Evolutionary conservation across 305 asterid genomes (phyloP).

Genomic region (Fraxinus xanthoxyloides): DNA sequence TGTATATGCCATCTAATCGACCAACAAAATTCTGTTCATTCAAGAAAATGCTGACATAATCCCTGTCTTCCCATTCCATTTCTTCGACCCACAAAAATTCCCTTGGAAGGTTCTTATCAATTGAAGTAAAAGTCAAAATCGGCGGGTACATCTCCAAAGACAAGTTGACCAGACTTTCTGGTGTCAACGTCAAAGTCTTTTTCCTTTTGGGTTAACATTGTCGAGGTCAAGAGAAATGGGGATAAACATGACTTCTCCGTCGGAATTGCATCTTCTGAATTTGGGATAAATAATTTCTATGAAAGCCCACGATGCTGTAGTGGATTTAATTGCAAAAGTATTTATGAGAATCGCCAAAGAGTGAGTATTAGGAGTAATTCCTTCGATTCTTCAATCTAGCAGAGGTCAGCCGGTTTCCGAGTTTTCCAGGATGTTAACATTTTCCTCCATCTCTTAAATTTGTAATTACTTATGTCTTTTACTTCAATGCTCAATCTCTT

Average conservation of each 20-base stretch:
- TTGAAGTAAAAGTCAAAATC: constrained; percentile 44
- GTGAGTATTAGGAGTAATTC: constrained; percentile 10
- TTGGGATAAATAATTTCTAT: constrained; percentile 35
- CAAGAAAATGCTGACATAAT: too few relatives aligned
- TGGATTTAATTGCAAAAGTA: constrained; percentile 46
- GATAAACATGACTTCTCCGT: constrained; percentile 47
- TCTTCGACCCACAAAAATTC: too few relatives aligned
- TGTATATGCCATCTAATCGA: not conserved
- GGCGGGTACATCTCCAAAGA: constrained; percentile 40
- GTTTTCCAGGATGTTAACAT: constrained; percentile 4
- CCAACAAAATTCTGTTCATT: too few relatives aligned
- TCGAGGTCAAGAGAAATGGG: constrained; percentile 46
- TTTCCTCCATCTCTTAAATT: not conserved
- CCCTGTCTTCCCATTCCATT: too few relatives aligned
- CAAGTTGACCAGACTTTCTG: constrained; percentile 35
- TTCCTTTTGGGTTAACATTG: constrained; percentile 53
- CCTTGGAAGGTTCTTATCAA: constrained; percentile 48
- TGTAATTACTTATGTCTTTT: not conserved
- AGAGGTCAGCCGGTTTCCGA: too few relatives aligned
- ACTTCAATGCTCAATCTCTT: too few relatives aligned
- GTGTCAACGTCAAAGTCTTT: constrained; percentile 43
- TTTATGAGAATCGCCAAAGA: constrained; percentile 14
- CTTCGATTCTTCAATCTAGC: constrained; percentile 29
- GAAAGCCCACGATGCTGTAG: constrained; percentile 58
- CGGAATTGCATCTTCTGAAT: constrained; percentile 48